These are phyloP conservation scores for Colletotrichum musicola DNA, from an alignment of 2,329 filamentous ascomycete species.

Conservation along the genomic window DNA sequence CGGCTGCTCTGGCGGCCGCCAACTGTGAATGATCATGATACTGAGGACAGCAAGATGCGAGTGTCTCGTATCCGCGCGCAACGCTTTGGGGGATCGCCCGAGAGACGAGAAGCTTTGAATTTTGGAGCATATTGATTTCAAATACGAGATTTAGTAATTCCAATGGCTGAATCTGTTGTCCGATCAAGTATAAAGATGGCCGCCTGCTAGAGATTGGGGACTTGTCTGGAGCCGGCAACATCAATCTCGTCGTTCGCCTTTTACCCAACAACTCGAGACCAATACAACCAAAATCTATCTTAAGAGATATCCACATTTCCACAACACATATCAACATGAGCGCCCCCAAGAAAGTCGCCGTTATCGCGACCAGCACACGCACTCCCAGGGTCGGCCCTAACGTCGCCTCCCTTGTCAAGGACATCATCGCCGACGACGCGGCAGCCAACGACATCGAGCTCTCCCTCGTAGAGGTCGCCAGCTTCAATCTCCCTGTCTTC, in stretches of 20 bases:
- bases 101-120: too few species aligned
- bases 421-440: slow-evolving; percentile 44
- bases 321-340: not conserved
- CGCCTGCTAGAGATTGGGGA: too few species aligned
- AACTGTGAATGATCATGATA: too few species aligned
- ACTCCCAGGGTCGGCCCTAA: slow-evolving; percentile 49
- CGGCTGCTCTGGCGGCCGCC: too few species aligned
- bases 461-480: slow-evolving; percentile 50
- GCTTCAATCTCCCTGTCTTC: slow-evolving; percentile 58
- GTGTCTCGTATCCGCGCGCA: too few species aligned
- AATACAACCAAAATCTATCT: not conserved
- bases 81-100: too few species aligned
- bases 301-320: not conserved
- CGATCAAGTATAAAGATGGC: too few species aligned
- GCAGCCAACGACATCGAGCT: slow-evolving; percentile 42
- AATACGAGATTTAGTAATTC: too few species aligned
- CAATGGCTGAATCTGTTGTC: too few species aligned
- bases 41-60: too few species aligned
- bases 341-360: slow-evolving; percentile 44
- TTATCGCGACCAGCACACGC: slow-evolving; percentile 54
- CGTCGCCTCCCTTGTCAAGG: slow-evolving; percentile 50
- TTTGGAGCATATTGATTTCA: too few species aligned
- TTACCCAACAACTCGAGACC: not conserved
- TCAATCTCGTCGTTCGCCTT: not conserved
- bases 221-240: too few species aligned